These are phyloP conservation scores for Phlebiopsis gigantea DNA, from an alignment of 768 basidiomycete species.

Conservation along the genomic window DNA sequence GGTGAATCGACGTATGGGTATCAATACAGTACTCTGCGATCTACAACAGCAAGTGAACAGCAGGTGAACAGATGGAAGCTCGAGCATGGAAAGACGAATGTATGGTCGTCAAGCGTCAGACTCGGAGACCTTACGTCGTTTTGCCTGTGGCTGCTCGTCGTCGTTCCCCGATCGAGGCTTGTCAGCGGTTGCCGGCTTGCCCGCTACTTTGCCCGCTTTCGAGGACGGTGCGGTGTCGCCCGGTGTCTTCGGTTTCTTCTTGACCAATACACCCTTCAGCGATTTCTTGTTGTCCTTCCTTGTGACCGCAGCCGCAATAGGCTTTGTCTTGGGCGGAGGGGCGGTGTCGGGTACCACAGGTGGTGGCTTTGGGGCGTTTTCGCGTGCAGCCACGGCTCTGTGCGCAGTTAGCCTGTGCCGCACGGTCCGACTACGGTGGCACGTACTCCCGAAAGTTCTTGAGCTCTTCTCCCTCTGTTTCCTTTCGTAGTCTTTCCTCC, in stretches of 20 bases:
- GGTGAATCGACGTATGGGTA: slow-evolving; percentile 4
- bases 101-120: slow-evolving; percentile 13
- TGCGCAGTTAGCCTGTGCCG: not conserved
- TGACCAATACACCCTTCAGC: slow-evolving; percentile 77
- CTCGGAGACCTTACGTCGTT: slow-evolving; percentile 52
- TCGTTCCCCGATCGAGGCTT: slow-evolving; percentile 15
- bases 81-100: not conserved
- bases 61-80: not conserved
- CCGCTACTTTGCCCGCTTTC: slow-evolving; percentile 14
- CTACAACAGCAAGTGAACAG: not conserved
- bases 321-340: slow-evolving; percentile 22
- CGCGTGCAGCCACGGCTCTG: slow-evolving; percentile 71
- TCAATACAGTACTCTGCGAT: too few relatives aligned
- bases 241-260: slow-evolving; percentile 57
- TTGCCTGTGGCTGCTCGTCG: slow-evolving; percentile 38
- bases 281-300: slow-evolving; percentile 65
- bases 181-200: slow-evolving; percentile 14
- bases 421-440: not conserved
- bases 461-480: slow-evolving; percentile 75
- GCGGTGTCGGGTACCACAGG: slow-evolving; percentile 26
- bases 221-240: not conserved
- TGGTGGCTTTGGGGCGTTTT: slow-evolving; percentile 34
- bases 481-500: slow-evolving; percentile 71
- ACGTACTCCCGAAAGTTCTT: slow-evolving; percentile 72
- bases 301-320: slow-evolving; percentile 20